Conservation (phyloP, 2,329 filamentous ascomycete species). For the Fusarium sp. region DNA sequence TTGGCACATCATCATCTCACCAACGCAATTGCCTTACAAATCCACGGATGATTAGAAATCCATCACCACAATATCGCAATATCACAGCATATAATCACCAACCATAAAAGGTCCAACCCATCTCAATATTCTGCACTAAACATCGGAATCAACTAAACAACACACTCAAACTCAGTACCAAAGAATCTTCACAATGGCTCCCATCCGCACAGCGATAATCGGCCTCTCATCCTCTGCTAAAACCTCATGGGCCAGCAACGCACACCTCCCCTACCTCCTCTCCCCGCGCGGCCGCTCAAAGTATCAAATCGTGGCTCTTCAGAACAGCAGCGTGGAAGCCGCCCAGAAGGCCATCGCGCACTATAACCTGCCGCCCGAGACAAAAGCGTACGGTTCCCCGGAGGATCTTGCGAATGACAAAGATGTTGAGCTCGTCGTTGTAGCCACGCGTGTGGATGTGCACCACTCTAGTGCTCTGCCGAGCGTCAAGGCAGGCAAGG, state of each 20-base stretch:
- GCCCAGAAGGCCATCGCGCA: constrained; percentile 59
- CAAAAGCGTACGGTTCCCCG: constrained; percentile 65
- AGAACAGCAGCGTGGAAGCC: constrained; percentile 62
- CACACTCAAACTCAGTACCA: neutral
- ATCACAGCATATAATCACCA: neutral
- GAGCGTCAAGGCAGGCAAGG: constrained; percentile 65
- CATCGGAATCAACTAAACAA: neutral
- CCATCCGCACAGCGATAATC: constrained; percentile 68
- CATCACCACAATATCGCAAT: neutral
- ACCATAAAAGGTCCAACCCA: neutral
- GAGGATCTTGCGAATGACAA: constrained; percentile 62
- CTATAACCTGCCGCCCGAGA: constrained; percentile 57
- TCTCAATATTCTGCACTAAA: neutral
- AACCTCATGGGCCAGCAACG: constrained; percentile 66
- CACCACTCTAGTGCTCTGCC: constrained; percentile 63
- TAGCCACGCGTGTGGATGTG: constrained; percentile 65
- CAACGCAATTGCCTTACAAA: constrained; percentile 9
- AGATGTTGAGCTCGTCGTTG: constrained; percentile 68
- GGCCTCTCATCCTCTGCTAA: constrained; percentile 67
- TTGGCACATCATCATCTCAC: neutral
- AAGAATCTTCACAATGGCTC: constrained; percentile 53
- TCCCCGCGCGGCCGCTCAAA: constrained; percentile 58
- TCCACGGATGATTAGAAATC: neutral
- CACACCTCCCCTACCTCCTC: constrained; percentile 71
- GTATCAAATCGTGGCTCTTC: constrained; percentile 65